Evolutionary conservation across 179 eudicot genomes (phyloP).

Genomic region (Nepenthes alata): DNA sequence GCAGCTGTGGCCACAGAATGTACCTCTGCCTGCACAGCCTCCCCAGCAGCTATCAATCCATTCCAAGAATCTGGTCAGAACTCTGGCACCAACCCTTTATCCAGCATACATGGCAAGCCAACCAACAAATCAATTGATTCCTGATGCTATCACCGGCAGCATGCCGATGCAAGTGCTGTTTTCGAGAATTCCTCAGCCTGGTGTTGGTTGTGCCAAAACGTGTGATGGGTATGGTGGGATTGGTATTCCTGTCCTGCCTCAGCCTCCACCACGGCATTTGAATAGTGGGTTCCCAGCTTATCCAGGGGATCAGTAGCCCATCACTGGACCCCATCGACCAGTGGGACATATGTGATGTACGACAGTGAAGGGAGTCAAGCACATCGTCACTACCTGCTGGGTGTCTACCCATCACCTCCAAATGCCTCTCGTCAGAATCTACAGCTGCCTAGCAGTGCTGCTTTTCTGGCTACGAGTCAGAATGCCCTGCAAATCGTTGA

Average conservation of each 20-base stretch:
- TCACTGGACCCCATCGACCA: conserved; percentile 46
- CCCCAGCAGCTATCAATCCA: conserved; percentile 33
- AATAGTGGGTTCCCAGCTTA: conserved; percentile 40
- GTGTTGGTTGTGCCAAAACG: conserved; percentile 34
- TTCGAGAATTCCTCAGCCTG: conserved; percentile 43
- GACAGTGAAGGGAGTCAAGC: conserved; percentile 47
- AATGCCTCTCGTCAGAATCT: conserved; percentile 33
- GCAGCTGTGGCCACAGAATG: conserved; percentile 74
- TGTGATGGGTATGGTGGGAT: conserved; percentile 57
- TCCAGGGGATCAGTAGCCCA: conserved; percentile 46
- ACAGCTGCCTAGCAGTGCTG: conserved; percentile 26
- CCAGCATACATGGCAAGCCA: conserved; percentile 54
- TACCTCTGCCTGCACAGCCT: conserved; percentile 40
- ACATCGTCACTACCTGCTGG: conserved; percentile 45
- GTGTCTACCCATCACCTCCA: conserved; percentile 34
- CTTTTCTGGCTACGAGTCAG: conserved; percentile 28
- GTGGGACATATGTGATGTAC: conserved; percentile 51
- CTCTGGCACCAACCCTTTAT: conserved; percentile 36
- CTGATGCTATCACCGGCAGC: conserved; percentile 43
- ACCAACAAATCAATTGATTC: conserved; percentile 35
- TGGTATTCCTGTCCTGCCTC: conserved; percentile 32
- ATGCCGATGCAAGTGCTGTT: conserved; percentile 55
- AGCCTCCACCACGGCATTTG: conserved; percentile 31
- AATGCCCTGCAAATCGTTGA: conserved; percentile 44
- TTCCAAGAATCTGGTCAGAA: conserved; percentile 36